Percentiles rank a stretch among this genome's conserved stretches.
These are phyloP conservation scores for Chrysoporthe austroafricana DNA, from an alignment of 2,329 filamentous ascomycete species.

Conservation along the genomic window DNA sequence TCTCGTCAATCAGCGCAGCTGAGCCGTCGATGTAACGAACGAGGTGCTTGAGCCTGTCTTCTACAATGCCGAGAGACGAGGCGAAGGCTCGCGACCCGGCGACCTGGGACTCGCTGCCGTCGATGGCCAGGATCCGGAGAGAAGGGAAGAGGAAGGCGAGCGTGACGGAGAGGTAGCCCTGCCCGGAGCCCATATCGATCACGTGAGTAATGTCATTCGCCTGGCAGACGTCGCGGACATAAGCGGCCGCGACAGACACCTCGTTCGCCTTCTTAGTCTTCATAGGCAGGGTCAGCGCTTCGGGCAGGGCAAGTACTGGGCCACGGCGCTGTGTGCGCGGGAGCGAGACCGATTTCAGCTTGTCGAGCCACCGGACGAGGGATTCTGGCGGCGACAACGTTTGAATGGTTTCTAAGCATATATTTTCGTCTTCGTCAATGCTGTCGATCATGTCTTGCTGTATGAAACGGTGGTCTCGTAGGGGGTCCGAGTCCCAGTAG, in stretches of 20 bases:
- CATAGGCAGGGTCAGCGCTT: conserved; percentile 34
- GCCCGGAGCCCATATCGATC: conserved; percentile 35
- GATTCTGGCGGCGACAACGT: conserved; percentile 30
- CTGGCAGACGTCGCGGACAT: conserved; percentile 34
- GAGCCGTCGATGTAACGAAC: conserved; percentile 38
- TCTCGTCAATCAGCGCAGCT: conserved; percentile 29
- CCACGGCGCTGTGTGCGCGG: conserved; percentile 32
- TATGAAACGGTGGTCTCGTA: conserved; percentile 36
- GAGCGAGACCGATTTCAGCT: conserved; percentile 33
- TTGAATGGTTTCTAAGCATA: neutral
- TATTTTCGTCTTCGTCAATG: conserved; percentile 31
- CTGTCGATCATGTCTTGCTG: conserved; percentile 38
- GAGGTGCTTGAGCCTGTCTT: conserved; percentile 32
- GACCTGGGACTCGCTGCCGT: conserved; percentile 38
- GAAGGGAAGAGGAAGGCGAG: conserved; percentile 37
- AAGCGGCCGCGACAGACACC: conserved; percentile 35
- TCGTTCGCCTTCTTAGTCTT: conserved; percentile 39
- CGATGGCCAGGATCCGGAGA: conserved; percentile 37
- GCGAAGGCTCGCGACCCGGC: conserved; percentile 35
- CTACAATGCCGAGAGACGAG: conserved; percentile 32
- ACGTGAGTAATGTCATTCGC: conserved; percentile 34
- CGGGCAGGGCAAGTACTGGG: conserved; percentile 30
- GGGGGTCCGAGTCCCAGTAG: conserved; percentile 36
- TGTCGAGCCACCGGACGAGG: conserved; percentile 33
- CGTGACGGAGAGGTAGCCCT: conserved; percentile 38